These are phyloP conservation scores for Epichloe festucae DNA, from an alignment of 2,329 filamentous ascomycete genomes.

Conservation along the genomic window DNA sequence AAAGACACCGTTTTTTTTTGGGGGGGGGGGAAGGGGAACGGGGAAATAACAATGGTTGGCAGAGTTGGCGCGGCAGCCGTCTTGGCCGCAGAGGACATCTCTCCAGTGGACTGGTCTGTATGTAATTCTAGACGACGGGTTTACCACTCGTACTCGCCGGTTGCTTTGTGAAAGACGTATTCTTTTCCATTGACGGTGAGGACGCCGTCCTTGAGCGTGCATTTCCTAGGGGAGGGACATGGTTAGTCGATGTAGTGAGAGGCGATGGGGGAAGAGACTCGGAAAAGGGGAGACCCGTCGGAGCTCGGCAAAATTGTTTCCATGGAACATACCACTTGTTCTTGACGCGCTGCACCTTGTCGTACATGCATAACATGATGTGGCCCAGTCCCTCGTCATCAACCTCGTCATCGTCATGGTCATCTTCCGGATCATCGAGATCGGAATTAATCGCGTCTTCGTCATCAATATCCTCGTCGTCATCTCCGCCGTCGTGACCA, in stretches of 20 bases:
- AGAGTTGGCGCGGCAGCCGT: neutral
- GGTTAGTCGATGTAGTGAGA: neutral
- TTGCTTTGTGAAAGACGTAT: constrained; percentile 96
- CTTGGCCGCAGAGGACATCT: neutral
- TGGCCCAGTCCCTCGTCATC: constrained; percentile 74
- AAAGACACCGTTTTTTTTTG: too few species aligned
- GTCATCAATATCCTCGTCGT: constrained; percentile 52
- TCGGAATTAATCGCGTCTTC: constrained; percentile 98
- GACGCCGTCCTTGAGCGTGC: constrained; percentile 91
- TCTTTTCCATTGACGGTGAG: constrained; percentile 88
- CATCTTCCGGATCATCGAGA: constrained; percentile 86
- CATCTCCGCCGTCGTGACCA: constrained; percentile 51
- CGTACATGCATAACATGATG: constrained; percentile 98
- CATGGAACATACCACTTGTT: constrained; percentile 68
- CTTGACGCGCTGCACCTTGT: constrained; percentile 98
- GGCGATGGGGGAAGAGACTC: constrained; percentile 7
- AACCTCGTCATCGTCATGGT: constrained; percentile 70
- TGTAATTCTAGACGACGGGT: neutral
- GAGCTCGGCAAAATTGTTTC: too few species aligned
- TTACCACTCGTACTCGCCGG: constrained; percentile 96
- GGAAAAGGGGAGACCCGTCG: neutral
- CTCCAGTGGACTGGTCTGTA: too few species aligned
- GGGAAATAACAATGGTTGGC: neutral
- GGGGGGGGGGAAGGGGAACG: too few species aligned
- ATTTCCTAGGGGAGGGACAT: constrained; percentile 55